Base-by-base conservation (phyloP, 73 alveolate species). In the Stentor coeruleus region DNA sequence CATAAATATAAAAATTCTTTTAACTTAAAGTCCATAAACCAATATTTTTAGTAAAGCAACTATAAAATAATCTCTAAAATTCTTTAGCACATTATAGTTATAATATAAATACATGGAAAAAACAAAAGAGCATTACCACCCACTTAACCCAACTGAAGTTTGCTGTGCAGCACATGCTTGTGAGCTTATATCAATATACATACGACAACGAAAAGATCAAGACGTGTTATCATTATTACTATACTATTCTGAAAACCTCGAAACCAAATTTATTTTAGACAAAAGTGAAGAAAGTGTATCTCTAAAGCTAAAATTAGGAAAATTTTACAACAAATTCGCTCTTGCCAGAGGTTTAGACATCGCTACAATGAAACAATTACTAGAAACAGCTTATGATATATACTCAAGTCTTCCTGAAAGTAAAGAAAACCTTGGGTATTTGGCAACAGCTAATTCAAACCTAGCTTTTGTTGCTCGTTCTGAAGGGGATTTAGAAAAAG, bases 141-240 rank as follows among this genome's bases (percentile, higher is more conserved):
- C 83, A 37, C 33, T 75, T 15, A 75, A 75, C 72, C 81, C 83
- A 20, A 1, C 35, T n/a, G 20, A 31, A 2, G 39, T 75, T 15
- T 75, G 83, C 72, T 75, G 83, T 2, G 35, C 83, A 3, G 83
- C 33, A 38, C 83, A 75, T 38, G 83, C 38, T 35, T 40, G 33
- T 2, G 83, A 75, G 38, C 6, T 75, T 30, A 26, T 31, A 75
- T 26, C 77, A n/a, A 75, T 75, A 14, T 75, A 39, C 84, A 39
- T 14, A 14, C 15, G 39, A 66, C 83, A 75, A 38, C 35, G 66
- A 14, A 31, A 33, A 75, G 83, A 20, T 1, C 36, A 75, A 6
- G 74, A 75, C 11, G 26, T 33, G 36, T 14, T 75, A 40, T 14
- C 72, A 75, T 14, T 40, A 28, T 33, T 75, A 37, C 77, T 75